Base-by-base conservation (phyloP, 345 rosid genomes). In the Citrus australasica region DNA sequence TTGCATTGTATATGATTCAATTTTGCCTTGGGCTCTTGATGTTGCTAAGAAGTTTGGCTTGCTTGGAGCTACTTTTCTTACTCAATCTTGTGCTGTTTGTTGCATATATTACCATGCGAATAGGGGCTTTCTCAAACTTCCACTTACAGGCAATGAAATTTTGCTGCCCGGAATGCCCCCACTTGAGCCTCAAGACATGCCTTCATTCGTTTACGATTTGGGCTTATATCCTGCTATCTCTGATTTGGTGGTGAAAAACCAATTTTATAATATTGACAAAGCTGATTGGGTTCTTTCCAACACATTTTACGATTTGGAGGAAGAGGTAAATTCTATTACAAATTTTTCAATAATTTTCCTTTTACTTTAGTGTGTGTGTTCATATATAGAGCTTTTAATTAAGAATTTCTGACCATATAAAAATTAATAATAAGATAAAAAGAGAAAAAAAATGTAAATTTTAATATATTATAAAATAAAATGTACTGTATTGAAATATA, bases 11-110 rank as follows among this genome's bases (percentile, higher is more conserved):
- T 79, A 85, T 65, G 90, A 85, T 59, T 60, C 79, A 13, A 56
- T 79, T 79, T 56, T 84, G 64, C 80, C 82, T 4, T 85, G 88
- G 90, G 79, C 69, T 24, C 69, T 87, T 10, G 85, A 85, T 24
- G 84, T 82, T 40, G 86, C 84, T 9, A 85, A 79, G 78, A 27
- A 74, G 65, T 81, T 64, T 69, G 90, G 86, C 3, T 14, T 83
- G 71, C 1, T 78, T 9, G 83, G 82, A 9, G 88, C 68, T 55
- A 73, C 55, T 16, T 83, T 87, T 69, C 79, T 83, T 70, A 85
- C 85, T 17, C 84, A 81, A 63, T 69, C 86, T 60, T 81, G 81
- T 65, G 82, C 86, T 33, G 85, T 83, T 61, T 67, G 51, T 64
- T 65, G 28, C 48, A 56, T 79, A 1, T 78, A 77, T 32, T 81